Evolutionary conservation across 345 rosid species (phyloP).

Genomic region (Dimocarpus longan): DNA sequence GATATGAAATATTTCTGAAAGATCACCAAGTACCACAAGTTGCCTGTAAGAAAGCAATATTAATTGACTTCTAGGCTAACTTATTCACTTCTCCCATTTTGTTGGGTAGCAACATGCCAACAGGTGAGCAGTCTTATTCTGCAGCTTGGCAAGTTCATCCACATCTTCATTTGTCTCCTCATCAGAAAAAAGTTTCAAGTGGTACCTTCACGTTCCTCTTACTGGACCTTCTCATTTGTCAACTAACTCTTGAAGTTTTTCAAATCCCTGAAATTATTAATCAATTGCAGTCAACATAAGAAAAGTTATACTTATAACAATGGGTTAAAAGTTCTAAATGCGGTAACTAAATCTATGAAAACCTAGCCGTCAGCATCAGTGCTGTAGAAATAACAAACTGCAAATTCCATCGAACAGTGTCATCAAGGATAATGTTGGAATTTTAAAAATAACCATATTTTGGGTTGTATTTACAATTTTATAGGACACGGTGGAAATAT

Average conservation of each 20-base stretch:
- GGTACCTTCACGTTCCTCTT: slow-evolving; percentile 38
- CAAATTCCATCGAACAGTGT: not conserved
- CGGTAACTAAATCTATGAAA: not conserved
- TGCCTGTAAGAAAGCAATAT: not conserved
- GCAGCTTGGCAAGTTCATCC: slow-evolving; percentile 66
- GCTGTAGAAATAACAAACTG: not conserved
- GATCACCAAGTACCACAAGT: too few species aligned
- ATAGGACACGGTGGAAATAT: too few species aligned
- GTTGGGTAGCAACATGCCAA: slow-evolving; percentile 59
- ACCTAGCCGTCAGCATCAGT: not conserved
- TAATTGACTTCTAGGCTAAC: not conserved
- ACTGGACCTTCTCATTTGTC: slow-evolving; percentile 68
- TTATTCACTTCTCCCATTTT: slow-evolving; percentile 63
- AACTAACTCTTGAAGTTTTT: slow-evolving; percentile 74
- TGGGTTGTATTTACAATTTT: too few species aligned
- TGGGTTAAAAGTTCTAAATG: not conserved
- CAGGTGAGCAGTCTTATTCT: slow-evolving; percentile 67
- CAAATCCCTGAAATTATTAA: slow-evolving; percentile 65
- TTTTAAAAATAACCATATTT: too few species aligned
- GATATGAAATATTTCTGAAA: too few species aligned
- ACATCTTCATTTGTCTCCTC: slow-evolving; percentile 58
- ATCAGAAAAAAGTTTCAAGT: slow-evolving; percentile 62
- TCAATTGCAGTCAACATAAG: not conserved
- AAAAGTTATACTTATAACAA: not conserved
- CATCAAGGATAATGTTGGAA: too few species aligned